phyloP scores from a whole-genome alignment of 2,329 filamentous ascomycete species.

The Gnomoniopsis sp. region DNA sequence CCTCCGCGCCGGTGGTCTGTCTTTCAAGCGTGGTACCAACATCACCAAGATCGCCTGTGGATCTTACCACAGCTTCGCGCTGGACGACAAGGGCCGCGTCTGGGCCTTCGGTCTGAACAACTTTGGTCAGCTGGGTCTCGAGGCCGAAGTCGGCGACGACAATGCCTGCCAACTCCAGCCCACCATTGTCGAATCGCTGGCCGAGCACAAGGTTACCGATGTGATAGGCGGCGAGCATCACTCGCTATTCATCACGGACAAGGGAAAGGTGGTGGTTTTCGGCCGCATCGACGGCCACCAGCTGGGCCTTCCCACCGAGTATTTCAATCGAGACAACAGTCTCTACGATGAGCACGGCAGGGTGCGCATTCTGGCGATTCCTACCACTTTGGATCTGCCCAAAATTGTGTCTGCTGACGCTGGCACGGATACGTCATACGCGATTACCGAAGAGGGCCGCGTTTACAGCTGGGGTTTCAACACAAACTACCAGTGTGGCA shows the following conservation, averaged over 20 bases:
- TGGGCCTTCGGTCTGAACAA: constrained; percentile 87
- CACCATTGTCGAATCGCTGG: constrained; percentile 62
- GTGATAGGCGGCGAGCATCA: constrained; percentile 72
- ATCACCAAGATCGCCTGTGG: constrained; percentile 64
- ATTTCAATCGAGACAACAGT: constrained; percentile 55
- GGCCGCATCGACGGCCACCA: constrained; percentile 55
- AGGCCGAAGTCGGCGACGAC: constrained; percentile 60
- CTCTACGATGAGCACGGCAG: constrained; percentile 62
- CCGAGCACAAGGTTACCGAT: constrained; percentile 59
- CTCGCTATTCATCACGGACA: constrained; percentile 59
- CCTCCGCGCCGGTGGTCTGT: constrained; percentile 30
- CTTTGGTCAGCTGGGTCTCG: constrained; percentile 71
- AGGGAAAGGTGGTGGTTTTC: constrained; percentile 58
- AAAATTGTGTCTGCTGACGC: constrained; percentile 57
- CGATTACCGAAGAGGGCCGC: constrained; percentile 64
- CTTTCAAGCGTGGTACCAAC: constrained; percentile 49
- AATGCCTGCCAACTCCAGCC: constrained; percentile 72
- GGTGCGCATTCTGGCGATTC: constrained; percentile 69
- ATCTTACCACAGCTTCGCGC: constrained; percentile 78
- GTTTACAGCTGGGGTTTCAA: constrained; percentile 80
- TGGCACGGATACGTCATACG: constrained; percentile 71
- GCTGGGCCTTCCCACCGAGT: constrained; percentile 53
- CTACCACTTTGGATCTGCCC: constrained; percentile 57
- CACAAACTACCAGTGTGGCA: constrained; percentile 76
- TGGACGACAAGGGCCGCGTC: constrained; percentile 67